Evolutionary conservation across 129 eudicot genomes (phyloP).

Genomic region (Cynara cardunculus): DNA sequence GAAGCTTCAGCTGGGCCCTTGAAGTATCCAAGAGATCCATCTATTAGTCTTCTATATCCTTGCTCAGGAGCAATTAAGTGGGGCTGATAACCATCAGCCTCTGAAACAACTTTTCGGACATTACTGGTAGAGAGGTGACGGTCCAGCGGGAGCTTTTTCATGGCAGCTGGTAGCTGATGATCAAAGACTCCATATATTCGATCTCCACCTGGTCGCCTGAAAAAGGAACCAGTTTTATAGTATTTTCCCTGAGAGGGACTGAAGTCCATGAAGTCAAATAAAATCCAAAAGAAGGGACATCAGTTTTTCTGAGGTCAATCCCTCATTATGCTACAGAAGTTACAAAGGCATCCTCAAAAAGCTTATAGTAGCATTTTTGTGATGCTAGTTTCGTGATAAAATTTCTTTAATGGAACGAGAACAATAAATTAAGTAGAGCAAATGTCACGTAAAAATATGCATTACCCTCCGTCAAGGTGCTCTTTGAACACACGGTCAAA

Average conservation of each 20-base stretch:
- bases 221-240: slow-evolving; percentile 11
- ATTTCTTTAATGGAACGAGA: not conserved
- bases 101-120: slow-evolving; percentile 84
- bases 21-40: slow-evolving; percentile 97
- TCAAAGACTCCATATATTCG: slow-evolving; percentile 94
- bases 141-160: slow-evolving; percentile 95
- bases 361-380: not conserved
- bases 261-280: not conserved
- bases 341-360: not conserved
- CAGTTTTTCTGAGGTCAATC: not conserved
- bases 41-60: slow-evolving; percentile 96
- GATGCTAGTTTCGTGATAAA: not conserved
- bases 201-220: slow-evolving; percentile 97
- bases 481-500: slow-evolving; percentile 92
- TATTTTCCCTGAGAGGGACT: not conserved
- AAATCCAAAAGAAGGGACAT: not conserved
- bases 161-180: slow-evolving; percentile 96
- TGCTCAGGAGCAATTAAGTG: slow-evolving; percentile 98
- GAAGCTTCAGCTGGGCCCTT: slow-evolving; percentile 99
- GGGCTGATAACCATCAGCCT: slow-evolving; percentile 99
- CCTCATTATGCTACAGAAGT: not conserved
- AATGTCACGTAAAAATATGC: slow-evolving; percentile 17
- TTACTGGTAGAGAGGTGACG: slow-evolving; percentile 89
- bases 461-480: slow-evolving; percentile 99
- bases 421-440: slow-evolving; percentile 4